A percentile compares a stretch with the other conserved stretches of the same genome.
Evolutionary conservation across 2,329 filamentous ascomycete species (phyloP).

Genomic region (Colletotrichum sp.): DNA sequence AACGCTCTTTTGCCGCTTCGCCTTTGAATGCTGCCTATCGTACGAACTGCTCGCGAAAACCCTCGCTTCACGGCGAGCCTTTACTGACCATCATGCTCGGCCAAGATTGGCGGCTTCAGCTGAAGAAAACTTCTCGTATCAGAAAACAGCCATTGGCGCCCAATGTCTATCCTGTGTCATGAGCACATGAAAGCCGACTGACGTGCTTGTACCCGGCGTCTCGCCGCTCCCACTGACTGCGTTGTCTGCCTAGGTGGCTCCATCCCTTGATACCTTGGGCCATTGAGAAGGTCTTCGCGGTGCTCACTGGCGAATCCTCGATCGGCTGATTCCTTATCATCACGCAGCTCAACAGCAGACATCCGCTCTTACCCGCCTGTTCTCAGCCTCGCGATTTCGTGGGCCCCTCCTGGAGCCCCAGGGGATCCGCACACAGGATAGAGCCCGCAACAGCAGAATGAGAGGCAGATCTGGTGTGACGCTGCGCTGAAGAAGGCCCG

Average conservation of each 20-base stretch:
- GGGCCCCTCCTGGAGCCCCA: neutral
- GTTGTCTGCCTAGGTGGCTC: neutral
- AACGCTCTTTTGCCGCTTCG: neutral
- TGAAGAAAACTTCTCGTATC: constrained; percentile 15
- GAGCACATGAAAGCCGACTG: constrained; percentile 11
- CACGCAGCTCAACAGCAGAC: neutral
- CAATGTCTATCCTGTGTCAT: constrained; percentile 18
- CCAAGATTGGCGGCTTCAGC: neutral
- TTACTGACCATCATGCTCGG: neutral
- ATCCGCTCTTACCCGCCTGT: neutral
- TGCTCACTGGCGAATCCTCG: neutral
- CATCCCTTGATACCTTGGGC: constrained; percentile 19
- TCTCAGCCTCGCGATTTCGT: neutral
- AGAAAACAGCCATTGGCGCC: constrained; percentile 7
- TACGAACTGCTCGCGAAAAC: neutral
- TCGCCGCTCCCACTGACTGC: neutral
- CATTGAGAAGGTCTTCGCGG: neutral
- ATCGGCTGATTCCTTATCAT: constrained; percentile 3
- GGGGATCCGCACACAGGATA: neutral
- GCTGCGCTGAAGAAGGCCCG: constrained; percentile 14
- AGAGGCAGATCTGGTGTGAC: constrained; percentile 10
- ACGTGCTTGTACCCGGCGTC: constrained; percentile 14
- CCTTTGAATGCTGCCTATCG: neutral
- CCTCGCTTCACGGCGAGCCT: neutral
- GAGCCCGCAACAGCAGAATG: neutral